Base-by-base conservation (phyloP, 2,329 filamentous ascomycete genomes). In the Thyridium curvatum region DNA sequence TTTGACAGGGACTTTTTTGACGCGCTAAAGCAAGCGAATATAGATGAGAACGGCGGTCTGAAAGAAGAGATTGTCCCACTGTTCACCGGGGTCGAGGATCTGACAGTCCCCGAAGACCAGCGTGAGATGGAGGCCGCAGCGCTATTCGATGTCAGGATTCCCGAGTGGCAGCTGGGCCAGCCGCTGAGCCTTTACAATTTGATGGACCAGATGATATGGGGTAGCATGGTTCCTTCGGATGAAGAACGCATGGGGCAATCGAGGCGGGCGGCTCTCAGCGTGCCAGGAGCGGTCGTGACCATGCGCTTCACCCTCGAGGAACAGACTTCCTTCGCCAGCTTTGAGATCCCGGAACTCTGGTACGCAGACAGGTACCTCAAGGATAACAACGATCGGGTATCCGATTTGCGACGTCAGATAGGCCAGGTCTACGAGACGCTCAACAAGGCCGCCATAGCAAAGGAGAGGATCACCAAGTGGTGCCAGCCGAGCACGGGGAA, bases 1-100 rank as follows among this genome's bases (percentile, higher is more conserved):
- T 53, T 59, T 15, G 65, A 68, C 40, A 62, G 62, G 37, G 61
- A 62, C 17, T 67, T 72, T 31, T 74, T 70, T 41, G 61, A 69
- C 10, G 58, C 21, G 21, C 21, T 26, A 6, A 26, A 26, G 10
- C 6, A 26, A 10, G 21, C 21, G 10, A 26, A 26, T 26, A 10
- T 26, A 6, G 21, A 26, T 26, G 21, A 26, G 6, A 6, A 26
- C 6, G 21, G 21, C 21, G 10, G 21, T 10, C 21, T 26, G 21
- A 26, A 26, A 26, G 21, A 26, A 6, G 21, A 26, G 21, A 26
- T 26, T 26, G 10, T 26, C 6, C 21, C 21, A 6, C 6, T 26
- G 21, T 26, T 6, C 21, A 26, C 21, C 10, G 21, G 21, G 6
- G 21, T 26, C 6, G 21, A 26, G 21, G 21, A 26, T 26, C 10